These are phyloP conservation scores for Xylaria bambusicola DNA, from an alignment of 495 filamentous ascomycete genomes.

Conservation along the genomic window DNA sequence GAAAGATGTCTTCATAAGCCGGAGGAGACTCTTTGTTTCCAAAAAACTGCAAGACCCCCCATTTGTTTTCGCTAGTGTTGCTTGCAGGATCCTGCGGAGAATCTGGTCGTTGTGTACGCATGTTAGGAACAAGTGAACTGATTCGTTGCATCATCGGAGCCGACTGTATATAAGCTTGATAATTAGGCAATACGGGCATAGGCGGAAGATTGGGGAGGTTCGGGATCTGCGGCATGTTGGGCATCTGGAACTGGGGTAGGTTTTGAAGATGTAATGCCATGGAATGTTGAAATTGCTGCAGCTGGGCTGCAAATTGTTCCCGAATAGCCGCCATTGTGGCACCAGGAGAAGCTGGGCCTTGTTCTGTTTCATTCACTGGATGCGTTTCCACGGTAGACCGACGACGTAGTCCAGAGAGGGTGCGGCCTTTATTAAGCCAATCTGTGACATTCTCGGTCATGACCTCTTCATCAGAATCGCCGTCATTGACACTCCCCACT, in stretches of 20 bases:
- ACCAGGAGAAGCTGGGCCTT: slow-evolving; percentile 53
- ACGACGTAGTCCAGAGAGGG: slow-evolving; percentile 31
- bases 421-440: slow-evolving; percentile 40
- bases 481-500: slow-evolving; percentile 32
- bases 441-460: slow-evolving; percentile 40
- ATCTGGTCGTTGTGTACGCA: slow-evolving; percentile 43
- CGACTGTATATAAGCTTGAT: slow-evolving; percentile 60
- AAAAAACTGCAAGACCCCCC: slow-evolving; percentile 67
- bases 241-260: slow-evolving; percentile 59
- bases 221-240: slow-evolving; percentile 63
- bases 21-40: slow-evolving; percentile 51
- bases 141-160: slow-evolving; percentile 70
- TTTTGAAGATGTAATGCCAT: slow-evolving; percentile 38
- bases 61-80: slow-evolving; percentile 57
- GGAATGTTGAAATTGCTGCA: slow-evolving; percentile 52
- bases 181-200: slow-evolving; percentile 67
- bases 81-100: slow-evolving; percentile 39
- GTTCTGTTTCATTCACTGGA: slow-evolving; percentile 32
- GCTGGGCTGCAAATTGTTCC: slow-evolving; percentile 73
- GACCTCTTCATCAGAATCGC: slow-evolving; percentile 41
- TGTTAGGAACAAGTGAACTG: slow-evolving; percentile 69
- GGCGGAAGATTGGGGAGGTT: slow-evolving; percentile 49
- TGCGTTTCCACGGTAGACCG: slow-evolving; percentile 20
- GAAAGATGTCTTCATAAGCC: slow-evolving; percentile 81
- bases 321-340: slow-evolving; percentile 72